Evolutionary conservation across 805 yeast genomes (phyloP).

Genomic region (Kregervanrija pseudodelftensis): DNA sequence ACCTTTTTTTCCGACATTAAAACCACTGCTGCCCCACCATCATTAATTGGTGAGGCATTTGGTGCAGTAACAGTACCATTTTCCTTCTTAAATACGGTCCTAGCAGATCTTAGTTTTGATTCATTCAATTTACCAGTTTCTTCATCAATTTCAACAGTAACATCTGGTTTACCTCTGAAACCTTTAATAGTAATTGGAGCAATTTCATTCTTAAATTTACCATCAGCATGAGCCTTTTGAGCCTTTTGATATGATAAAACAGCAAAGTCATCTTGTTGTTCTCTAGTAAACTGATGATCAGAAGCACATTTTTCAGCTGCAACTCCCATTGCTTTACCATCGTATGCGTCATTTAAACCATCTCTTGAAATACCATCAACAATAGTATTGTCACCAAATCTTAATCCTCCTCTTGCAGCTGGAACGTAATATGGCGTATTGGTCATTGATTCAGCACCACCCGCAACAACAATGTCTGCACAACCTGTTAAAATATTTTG

Average conservation of each 20-base stretch:
- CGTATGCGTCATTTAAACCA: constrained; percentile 91
- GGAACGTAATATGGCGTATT: constrained; percentile 92
- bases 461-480: constrained; percentile 91
- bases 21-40: constrained; percentile 95
- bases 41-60: constrained; percentile 92
- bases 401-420: constrained; percentile 77
- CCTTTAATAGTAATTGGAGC: constrained; percentile 88
- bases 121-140: constrained; percentile 76
- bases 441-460: constrained; percentile 98
- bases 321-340: constrained; percentile 86
- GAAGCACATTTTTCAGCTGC: constrained; percentile 95
- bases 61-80: constrained; percentile 97
- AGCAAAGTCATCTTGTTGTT: constrained; percentile 86
- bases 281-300: constrained; percentile 71
- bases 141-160: constrained; percentile 68
- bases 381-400: constrained; percentile 74
- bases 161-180: constrained; percentile 82
- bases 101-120: constrained; percentile 67
- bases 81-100: constrained; percentile 92
- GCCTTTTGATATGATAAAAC: constrained; percentile 81
- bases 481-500: constrained; percentile 83
- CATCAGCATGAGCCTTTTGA: constrained; percentile 66
- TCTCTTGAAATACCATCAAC: constrained; percentile 90
- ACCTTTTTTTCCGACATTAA: constrained; percentile 80
- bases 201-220: constrained; percentile 79